These are phyloP conservation scores for Myochromella boudieri DNA, from an alignment of 768 basidiomycete genomes.

Conservation along the genomic window DNA sequence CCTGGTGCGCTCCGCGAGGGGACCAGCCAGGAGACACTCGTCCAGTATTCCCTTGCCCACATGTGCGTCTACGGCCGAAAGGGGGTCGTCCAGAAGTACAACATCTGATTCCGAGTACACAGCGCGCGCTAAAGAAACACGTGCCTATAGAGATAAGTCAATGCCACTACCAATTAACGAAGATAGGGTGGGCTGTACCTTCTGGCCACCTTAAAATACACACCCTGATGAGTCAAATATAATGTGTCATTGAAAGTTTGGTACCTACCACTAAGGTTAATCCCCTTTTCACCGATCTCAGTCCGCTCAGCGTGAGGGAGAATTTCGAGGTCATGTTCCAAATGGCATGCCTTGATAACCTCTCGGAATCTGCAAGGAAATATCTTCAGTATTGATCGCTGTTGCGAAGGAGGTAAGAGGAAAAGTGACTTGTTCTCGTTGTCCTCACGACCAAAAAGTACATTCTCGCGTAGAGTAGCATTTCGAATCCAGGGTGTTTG, in stretches of 20 bases:
- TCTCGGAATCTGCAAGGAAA: constrained; percentile 44
- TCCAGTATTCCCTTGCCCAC: constrained; percentile 69
- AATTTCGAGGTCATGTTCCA: constrained; percentile 70
- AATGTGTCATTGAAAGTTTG: background rate
- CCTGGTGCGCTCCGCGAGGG: constrained; percentile 52
- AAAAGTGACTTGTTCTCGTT: constrained; percentile 49
- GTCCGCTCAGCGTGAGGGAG: constrained; percentile 69
- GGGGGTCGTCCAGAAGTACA: constrained; percentile 79
- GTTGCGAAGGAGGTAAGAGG: background rate
- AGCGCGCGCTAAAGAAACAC: constrained; percentile 75
- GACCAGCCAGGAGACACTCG: constrained; percentile 55
- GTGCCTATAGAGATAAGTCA: constrained; percentile 42
- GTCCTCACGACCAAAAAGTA: constrained; percentile 68
- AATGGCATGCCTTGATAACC: constrained; percentile 62
- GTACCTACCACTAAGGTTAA: constrained; percentile 58
- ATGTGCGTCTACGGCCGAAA: constrained; percentile 77
- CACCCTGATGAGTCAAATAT: background rate
- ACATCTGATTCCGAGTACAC: constrained; percentile 74
- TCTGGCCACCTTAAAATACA: constrained; percentile 32
- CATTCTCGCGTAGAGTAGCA: constrained; percentile 71
- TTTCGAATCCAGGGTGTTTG: constrained; percentile 67
- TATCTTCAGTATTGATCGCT: too few relatives aligned
- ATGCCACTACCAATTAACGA: background rate
- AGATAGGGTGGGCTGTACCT: constrained; percentile 22
- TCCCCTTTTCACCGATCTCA: constrained; percentile 78